phyloP scores from a whole-genome alignment of 176 grass and related monocot genomes.

The Olyra latifolia region DNA sequence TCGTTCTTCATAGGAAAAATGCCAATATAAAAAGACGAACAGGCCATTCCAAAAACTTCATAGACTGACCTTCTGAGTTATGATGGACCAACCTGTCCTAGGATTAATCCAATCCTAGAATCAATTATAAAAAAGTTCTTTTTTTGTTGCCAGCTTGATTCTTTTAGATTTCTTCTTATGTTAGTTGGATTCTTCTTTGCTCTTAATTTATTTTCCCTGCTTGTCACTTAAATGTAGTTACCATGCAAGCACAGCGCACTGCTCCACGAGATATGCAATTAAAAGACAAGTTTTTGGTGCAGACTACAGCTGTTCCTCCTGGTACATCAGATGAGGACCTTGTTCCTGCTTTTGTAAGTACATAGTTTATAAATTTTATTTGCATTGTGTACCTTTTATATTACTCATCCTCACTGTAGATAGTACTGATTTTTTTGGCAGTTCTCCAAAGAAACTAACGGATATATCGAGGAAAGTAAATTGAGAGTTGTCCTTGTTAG shows the following conservation, averaged over 20 bases:
- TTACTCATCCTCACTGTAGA: background rate
- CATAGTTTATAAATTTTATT: background rate
- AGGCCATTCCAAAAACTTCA: background rate
- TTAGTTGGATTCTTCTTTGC: background rate
- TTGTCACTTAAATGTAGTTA: constrained; percentile 60
- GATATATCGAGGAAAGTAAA: constrained; percentile 96
- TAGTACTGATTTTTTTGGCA: constrained; percentile 35
- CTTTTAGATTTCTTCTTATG: constrained; percentile 28
- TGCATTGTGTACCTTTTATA: constrained; percentile 2
- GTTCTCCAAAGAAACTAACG: constrained; percentile 92
- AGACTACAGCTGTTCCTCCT: constrained; percentile 78
- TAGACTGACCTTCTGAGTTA: background rate
- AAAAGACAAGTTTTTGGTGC: constrained; percentile 98
- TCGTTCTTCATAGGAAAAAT: background rate
- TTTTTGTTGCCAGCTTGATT: constrained; percentile 2
- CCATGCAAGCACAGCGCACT: constrained; percentile 83
- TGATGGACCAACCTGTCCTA: background rate
- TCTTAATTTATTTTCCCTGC: constrained; percentile 21
- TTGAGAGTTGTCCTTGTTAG: constrained; percentile 84
- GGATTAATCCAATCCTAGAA: constrained; percentile 17
- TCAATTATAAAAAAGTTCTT: background rate
- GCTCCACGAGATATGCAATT: constrained; percentile 96
- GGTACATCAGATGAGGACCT: constrained; percentile 84
- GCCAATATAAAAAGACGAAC: background rate
- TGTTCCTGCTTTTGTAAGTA: constrained; percentile 85